Percentiles rank a stretch among this genome's conserved stretches.
Evolutionary conservation across 2,329 filamentous ascomycete species (phyloP).

Genomic region (Penicillium oxalicum): DNA sequence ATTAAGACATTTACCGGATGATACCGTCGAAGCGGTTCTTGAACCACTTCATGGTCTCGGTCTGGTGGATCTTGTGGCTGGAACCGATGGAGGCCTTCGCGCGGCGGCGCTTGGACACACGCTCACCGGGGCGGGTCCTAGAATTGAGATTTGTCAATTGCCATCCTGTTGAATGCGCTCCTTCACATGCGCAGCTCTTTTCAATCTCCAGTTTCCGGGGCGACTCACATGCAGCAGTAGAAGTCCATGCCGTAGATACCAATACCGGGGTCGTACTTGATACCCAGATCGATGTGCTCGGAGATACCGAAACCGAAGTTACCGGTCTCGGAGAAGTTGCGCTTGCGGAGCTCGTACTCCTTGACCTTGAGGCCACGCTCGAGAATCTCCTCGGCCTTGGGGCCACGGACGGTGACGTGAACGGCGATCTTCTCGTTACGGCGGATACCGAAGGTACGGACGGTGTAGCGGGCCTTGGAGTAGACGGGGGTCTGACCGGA

Average conservation of each 20-base stretch:
- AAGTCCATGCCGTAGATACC: constrained; percentile 99
- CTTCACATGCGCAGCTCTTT: too few species aligned
- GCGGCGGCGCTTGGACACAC: constrained; percentile 90
- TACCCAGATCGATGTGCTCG: constrained; percentile 99
- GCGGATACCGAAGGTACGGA: constrained; percentile 99
- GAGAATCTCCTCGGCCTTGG: constrained; percentile 99
- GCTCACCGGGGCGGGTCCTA: constrained; percentile 93
- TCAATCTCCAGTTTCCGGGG: too few species aligned
- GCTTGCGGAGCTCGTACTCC: constrained; percentile 99
- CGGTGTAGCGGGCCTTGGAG: constrained; percentile 99
- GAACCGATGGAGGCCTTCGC: constrained; percentile 79
- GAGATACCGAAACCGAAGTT: constrained; percentile 99
- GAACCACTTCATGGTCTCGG: constrained; percentile 98
- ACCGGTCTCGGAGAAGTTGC: constrained; percentile 99
- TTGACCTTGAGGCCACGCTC: constrained; percentile 99
- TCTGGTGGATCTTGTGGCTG: constrained; percentile 86
- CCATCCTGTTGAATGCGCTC: too few species aligned
- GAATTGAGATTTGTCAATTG: constrained; percentile 3
- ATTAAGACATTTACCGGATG: constrained; percentile 69
- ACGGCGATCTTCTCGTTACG: constrained; percentile 99
- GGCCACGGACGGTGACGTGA: constrained; percentile 98
- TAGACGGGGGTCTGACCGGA: constrained; percentile 99
- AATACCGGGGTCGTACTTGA: constrained; percentile 98
- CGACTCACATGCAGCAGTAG: constrained; percentile 94
- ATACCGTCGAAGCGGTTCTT: constrained; percentile 96